These are phyloP conservation scores for Protomyces gravidus DNA, from an alignment of 1,139 yeast genomes.

Conservation along the genomic window DNA sequence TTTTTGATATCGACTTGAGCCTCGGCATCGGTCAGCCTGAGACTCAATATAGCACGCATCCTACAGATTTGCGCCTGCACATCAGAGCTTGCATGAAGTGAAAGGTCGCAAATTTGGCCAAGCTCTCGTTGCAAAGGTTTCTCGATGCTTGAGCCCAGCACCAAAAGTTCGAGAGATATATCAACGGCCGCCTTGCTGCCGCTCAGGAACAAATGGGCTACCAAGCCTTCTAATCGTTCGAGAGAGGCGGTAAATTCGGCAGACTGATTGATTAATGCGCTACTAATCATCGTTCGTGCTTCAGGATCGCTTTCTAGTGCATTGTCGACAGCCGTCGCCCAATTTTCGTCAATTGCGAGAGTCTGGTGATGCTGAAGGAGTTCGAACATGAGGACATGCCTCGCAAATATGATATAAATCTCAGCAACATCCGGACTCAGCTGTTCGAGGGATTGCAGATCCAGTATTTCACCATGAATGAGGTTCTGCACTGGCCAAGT, in stretches of 20 bases:
- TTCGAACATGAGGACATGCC: background rate
- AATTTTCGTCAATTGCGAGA: slow-evolving; percentile 64
- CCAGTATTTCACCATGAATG: background rate
- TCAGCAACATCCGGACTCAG: background rate
- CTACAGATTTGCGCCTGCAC: background rate
- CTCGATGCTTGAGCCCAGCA: background rate
- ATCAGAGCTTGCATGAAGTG: background rate
- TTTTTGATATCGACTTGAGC: background rate
- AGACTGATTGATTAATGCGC: slow-evolving; percentile 18
- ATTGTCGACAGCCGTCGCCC: slow-evolving; percentile 69
- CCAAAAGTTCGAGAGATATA: background rate
- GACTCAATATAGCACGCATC: background rate
- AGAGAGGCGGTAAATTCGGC: background rate
- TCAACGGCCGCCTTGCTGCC: background rate
- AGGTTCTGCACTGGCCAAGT: background rate
- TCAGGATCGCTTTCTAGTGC: slow-evolving; percentile 60
- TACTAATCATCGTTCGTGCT: slow-evolving; percentile 46
- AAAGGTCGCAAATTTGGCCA: background rate
- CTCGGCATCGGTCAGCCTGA: background rate
- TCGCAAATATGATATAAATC: background rate
- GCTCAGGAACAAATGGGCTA: background rate
- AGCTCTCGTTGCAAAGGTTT: background rate
- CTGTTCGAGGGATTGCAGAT: background rate
- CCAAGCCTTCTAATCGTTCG: background rate
- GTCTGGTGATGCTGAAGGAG: background rate